Evolutionary conservation across 495 filamentous ascomycete species (phyloP).

Genomic region (Letharia columbiana): DNA sequence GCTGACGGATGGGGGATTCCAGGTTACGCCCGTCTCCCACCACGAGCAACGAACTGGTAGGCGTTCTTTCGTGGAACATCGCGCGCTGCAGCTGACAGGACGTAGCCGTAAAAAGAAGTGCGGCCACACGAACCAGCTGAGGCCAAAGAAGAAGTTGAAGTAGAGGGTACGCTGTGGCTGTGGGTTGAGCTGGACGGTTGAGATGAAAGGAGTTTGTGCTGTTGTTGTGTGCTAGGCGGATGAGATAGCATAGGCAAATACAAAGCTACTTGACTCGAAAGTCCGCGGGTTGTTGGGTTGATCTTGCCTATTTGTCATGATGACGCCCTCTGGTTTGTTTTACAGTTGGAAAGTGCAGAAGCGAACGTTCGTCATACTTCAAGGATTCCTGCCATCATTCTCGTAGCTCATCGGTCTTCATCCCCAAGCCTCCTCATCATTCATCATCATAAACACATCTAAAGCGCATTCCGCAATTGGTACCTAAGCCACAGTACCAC

Average conservation of each 20-base stretch:
- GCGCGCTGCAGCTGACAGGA: too few species aligned
- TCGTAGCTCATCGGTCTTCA: background rate
- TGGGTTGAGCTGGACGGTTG: constrained; percentile 13
- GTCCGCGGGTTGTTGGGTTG: too few species aligned
- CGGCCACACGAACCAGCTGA: constrained; percentile 98
- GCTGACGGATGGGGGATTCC: background rate
- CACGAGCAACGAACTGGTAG: constrained; percentile 93
- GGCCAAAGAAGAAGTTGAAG: constrained; percentile 99
- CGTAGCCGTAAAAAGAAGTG: constrained; percentile 86
- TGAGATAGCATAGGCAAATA: background rate
- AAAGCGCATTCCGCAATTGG: constrained; percentile 21
- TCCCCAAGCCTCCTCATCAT: background rate
- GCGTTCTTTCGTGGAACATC: background rate
- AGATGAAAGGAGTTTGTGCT: constrained; percentile 11
- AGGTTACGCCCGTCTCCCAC: constrained; percentile 80
- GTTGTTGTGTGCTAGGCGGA: constrained; percentile 6
- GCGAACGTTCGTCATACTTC: background rate
- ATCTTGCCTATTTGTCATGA: background rate
- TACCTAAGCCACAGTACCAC: constrained; percentile 32
- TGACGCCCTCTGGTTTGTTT: background rate
- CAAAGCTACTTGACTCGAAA: background rate
- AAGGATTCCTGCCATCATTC: background rate
- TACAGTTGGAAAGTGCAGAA: background rate
- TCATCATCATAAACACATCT: background rate
- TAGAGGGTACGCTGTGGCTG: constrained; percentile 51